Base-by-base conservation (phyloP, 495 filamentous ascomycete species). In the Amniculicola lignicola region DNA sequence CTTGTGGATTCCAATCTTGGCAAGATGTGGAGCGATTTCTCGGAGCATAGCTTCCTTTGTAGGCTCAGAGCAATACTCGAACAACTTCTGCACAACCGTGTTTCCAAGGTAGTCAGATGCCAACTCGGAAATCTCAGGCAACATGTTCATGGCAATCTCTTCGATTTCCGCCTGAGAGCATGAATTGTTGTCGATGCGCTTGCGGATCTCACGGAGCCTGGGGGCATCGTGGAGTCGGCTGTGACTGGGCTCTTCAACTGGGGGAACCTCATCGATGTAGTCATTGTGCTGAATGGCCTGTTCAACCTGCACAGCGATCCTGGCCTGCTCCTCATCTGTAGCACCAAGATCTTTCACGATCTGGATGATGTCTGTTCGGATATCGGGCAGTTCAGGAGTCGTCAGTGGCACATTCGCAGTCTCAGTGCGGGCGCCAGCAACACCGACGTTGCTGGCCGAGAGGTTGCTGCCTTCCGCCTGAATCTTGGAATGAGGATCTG, bases 41-140 rank as follows among this genome's bases (percentile, higher is more conserved):
- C 72, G 68, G 28, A 98, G 78, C 94, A 98, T 98, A 35, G 85
- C 82, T 72, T 96, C 89, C 65, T 94, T 90, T 40, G 90, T 82
- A 12, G 79, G 71, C 64, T 97, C 93, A 0, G 90, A 95, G 72
- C 91, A 96, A 70, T 85, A 91, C 66, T 97, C 92, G 65, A 97
- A 98, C 43, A 98, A 73, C 71, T 97, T 97, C 70, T 98, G 93
- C 21, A 98, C 93, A n/a, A 98, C 93, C 0, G 93, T 98, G 71
- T 98, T 98, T 61, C 93, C 93, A 48, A 98, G 80, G 62, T 98
- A 98, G 66, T 98, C 93, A 9, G 89, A 91, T 16, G 93, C 77
- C 15, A 98, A 79, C 69, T 97, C 93, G 11, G 92, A 90, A 65
- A 98, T 90, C 72, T 98, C 93, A 23, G 90, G 88, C 14, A 98